Evolutionary conservation across 176 grass and related monocot species (phyloP).

Genomic region (Aegilops longissima): DNA sequence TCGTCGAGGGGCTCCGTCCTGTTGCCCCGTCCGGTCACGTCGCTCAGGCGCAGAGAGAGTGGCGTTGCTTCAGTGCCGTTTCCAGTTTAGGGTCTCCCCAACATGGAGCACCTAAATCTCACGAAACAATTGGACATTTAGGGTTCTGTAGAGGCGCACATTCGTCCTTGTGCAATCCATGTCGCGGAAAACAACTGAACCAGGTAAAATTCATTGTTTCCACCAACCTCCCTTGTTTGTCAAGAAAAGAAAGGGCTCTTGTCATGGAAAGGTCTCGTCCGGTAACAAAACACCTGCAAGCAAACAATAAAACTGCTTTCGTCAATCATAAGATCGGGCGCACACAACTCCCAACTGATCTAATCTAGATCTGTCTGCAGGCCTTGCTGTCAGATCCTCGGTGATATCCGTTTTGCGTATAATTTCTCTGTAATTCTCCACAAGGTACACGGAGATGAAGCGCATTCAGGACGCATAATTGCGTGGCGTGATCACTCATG

Average conservation of each 20-base stretch:
- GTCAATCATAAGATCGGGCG: neutral
- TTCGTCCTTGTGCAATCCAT: neutral
- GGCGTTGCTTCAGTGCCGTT: too few species aligned
- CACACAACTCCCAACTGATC: neutral
- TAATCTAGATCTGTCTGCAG: neutral
- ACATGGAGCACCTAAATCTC: too few species aligned
- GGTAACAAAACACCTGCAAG: neutral
- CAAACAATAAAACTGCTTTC: neutral
- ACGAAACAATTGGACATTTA: too few species aligned
- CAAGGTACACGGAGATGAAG: neutral
- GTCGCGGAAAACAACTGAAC: neutral
- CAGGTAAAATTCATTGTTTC: neutral
- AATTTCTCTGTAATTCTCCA: neutral
- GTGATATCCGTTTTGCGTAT: neutral
- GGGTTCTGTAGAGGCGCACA: neutral
- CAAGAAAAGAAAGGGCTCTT: constrained; percentile 19
- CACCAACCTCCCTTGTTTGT: constrained; percentile 1
- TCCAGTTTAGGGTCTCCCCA: too few species aligned
- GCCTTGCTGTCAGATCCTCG: neutral
- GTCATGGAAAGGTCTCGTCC: neutral
- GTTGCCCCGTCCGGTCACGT: too few species aligned
- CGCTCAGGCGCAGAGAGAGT: too few species aligned
- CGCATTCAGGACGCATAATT: neutral
- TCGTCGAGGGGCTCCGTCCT: too few species aligned
- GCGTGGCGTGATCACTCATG: neutral